Conservation (phyloP, 257 asterid species). For the Ajuga chamaepitys region DNA sequence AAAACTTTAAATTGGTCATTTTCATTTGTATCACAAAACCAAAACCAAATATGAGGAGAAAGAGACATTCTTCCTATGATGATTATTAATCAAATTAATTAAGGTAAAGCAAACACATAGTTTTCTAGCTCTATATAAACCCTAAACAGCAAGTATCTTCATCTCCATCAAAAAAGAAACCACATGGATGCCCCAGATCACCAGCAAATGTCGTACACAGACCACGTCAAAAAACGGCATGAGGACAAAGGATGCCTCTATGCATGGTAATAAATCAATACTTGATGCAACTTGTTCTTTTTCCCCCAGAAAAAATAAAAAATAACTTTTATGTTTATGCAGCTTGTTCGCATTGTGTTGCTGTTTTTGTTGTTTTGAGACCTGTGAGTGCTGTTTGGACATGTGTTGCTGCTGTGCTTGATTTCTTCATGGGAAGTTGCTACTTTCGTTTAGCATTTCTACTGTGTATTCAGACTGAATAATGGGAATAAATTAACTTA, state of each 20-base stretch:
- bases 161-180: background rate
- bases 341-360: conserved; percentile 34
- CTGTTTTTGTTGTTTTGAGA: conserved; percentile 38
- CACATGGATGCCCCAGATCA: conserved; percentile 21
- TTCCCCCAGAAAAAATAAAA: no score
- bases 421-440: background rate
- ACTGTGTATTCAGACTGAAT: background rate
- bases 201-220: conserved; percentile 25
- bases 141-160: background rate
- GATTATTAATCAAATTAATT: background rate
- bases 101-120: conserved; percentile 11
- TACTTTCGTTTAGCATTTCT: background rate
- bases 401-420: conserved; percentile 22
- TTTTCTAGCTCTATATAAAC: conserved; percentile 7
- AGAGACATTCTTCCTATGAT: background rate
- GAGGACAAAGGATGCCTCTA: conserved; percentile 31
- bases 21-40: background rate
- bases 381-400: conserved; percentile 33
- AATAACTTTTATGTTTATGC: conserved; percentile 3
- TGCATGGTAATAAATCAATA: conserved; percentile 17
- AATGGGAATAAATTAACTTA: background rate
- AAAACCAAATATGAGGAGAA: background rate
- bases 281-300: no score
- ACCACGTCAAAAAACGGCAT: conserved; percentile 20
- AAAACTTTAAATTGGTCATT: background rate